Evolutionary conservation across 805 yeast genomes (phyloP).

Genomic region (Hanseniaspora clermontiae): DNA sequence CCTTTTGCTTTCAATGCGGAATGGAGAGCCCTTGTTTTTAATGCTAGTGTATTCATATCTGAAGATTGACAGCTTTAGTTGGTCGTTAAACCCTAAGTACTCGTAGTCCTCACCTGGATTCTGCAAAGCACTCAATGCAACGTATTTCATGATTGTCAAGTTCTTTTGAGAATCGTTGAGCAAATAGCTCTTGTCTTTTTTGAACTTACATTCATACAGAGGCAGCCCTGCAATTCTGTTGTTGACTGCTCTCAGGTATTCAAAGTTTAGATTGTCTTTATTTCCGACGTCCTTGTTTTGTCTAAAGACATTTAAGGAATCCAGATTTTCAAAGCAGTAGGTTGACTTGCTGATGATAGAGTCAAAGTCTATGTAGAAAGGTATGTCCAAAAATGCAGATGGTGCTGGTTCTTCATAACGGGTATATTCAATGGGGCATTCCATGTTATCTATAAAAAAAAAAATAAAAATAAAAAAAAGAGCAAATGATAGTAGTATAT

Average conservation of each 20-base stretch:
- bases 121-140: neutral
- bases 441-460: neutral
- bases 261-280: neutral
- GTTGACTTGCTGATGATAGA: slow-evolving; percentile 1
- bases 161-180: slow-evolving; percentile 7
- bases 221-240: neutral
- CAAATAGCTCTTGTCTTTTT: slow-evolving; percentile 4
- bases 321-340: slow-evolving; percentile 1
- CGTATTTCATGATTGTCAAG: neutral
- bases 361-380: slow-evolving; percentile 1
- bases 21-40: neutral
- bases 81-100: neutral
- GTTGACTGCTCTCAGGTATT: neutral
- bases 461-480: neutral
- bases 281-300: neutral
- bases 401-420: slow-evolving; percentile 6
- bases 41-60: neutral
- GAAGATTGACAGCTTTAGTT: neutral
- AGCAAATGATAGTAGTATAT: neutral
- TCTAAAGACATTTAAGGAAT: neutral
- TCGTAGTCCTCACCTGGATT: neutral
- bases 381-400: neutral
- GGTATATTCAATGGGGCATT: slow-evolving; percentile 1
- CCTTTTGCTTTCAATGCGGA: neutral
- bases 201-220: slow-evolving; percentile 4